phyloP scores from a whole-genome alignment of 78 protist species.

The Cavenderia fasciculata region DNA sequence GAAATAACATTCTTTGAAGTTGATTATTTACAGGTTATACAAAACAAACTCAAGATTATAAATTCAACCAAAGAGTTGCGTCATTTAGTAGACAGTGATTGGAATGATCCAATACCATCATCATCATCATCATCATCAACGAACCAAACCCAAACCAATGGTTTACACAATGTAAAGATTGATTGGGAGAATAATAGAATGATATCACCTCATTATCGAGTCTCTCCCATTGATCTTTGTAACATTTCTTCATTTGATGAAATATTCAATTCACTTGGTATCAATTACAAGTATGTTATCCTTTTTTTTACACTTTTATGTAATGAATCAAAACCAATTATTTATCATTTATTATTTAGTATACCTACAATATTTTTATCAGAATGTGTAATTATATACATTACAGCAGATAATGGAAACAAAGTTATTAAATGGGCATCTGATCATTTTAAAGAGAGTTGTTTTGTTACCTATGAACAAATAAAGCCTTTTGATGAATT shows the following conservation, averaged over 20 bases:
- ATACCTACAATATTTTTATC: constrained; percentile 67
- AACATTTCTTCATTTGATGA: too few species aligned
- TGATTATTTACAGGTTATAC: constrained; percentile 58
- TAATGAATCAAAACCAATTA: background rate
- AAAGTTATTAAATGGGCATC: constrained; percentile 52
- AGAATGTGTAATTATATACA: constrained; percentile 71
- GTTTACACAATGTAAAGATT: too few species aligned
- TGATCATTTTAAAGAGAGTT: constrained; percentile 15
- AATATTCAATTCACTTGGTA: background rate
- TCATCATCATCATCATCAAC: too few species aligned
- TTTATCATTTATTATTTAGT: background rate
- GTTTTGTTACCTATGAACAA: constrained; percentile 77
- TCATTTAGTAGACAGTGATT: constrained; percentile 1
- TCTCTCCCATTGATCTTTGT: constrained; percentile 38
- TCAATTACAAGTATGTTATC: constrained; percentile 38
- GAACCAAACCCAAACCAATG: too few species aligned
- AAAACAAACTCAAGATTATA: constrained; percentile 57
- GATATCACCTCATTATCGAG: background rate
- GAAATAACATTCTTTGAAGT: constrained; percentile 45
- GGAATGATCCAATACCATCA: background rate
- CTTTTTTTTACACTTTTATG: background rate
- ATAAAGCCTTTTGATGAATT: constrained; percentile 80
- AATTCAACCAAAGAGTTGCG: background rate
- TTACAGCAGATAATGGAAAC: constrained; percentile 52
- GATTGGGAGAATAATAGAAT: background rate